phyloP scores from a whole-genome alignment of 805 yeast genomes.

The Candida nemodendra region DNA sequence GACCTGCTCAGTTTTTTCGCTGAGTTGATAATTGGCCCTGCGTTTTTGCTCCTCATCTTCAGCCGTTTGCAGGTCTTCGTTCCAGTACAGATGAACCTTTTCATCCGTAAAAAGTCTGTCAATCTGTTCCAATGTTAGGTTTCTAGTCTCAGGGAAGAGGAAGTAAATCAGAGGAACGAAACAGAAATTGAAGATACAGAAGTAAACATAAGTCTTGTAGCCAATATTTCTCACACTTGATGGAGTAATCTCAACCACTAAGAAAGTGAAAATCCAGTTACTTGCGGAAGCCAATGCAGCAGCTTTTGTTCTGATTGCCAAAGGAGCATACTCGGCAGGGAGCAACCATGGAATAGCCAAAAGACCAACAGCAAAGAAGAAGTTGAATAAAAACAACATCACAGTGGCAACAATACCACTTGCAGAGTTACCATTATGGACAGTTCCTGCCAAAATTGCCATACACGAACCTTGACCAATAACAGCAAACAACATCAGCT shows the following conservation, averaged over 20 bases:
- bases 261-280: constrained; percentile 73
- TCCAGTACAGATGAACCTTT: constrained; percentile 16
- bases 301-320: constrained; percentile 67
- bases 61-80: constrained; percentile 4
- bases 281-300: constrained; percentile 66
- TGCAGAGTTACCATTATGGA: constrained; percentile 41
- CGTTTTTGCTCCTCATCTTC: neutral
- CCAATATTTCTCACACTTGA: constrained; percentile 48
- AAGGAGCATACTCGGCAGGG: constrained; percentile 57
- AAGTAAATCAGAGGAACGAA: constrained; percentile 57
- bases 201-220: constrained; percentile 48
- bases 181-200: constrained; percentile 53
- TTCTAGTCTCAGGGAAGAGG: constrained; percentile 65
- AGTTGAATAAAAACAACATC: constrained; percentile 58
- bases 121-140: constrained; percentile 65
- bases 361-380: constrained; percentile 71
- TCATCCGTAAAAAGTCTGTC: constrained; percentile 49
- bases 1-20: constrained; percentile 23
- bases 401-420: constrained; percentile 51
- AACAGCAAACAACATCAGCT: constrained; percentile 59
- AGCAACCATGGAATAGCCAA: constrained; percentile 53
- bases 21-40: neutral
- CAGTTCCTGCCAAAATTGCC: constrained; percentile 52
- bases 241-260: constrained; percentile 66
- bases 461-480: constrained; percentile 60